Evolutionary conservation across 2,329 filamentous ascomycete genomes (phyloP).

Genomic region (Seiridium unicorne): DNA sequence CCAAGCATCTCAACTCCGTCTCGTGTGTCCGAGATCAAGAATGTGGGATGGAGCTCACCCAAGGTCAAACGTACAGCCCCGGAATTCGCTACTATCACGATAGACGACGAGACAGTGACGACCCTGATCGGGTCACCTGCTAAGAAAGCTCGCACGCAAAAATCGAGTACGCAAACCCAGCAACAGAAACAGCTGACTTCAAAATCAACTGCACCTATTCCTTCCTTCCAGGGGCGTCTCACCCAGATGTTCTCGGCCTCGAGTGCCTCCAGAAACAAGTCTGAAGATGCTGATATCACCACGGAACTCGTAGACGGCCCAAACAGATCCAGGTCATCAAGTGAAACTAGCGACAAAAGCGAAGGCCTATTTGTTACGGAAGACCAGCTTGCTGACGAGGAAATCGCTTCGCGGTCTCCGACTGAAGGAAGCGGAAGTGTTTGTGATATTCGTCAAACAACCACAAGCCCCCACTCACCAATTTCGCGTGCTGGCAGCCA

Average conservation of each 20-base stretch:
- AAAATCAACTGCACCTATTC: constrained; percentile 25
- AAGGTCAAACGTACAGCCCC: constrained; percentile 55
- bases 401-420: not conserved
- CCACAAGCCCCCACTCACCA: not conserved
- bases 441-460: constrained; percentile 8
- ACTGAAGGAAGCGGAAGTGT: constrained; percentile 9
- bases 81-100: constrained; percentile 72
- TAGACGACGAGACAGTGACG: constrained; percentile 66
- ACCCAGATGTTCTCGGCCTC: constrained; percentile 42
- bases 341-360: not conserved
- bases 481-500: constrained; percentile 6
- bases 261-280: constrained; percentile 9
- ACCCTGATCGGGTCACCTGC: constrained; percentile 61
- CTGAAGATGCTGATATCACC: constrained; percentile 11
- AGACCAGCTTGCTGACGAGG: not conserved
- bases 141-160: constrained; percentile 43
- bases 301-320: constrained; percentile 12
- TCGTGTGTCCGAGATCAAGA: constrained; percentile 22
- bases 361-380: constrained; percentile 2
- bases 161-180: constrained; percentile 27
- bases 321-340: not conserved
- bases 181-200: constrained; percentile 25
- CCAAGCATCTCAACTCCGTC: constrained; percentile 31
- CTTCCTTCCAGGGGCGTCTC: constrained; percentile 42
- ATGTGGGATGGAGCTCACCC: constrained; percentile 17